Evolutionary conservation across 2,329 filamentous ascomycete species (phyloP), one percentile per base, ranked within the genome.

Genomic region (Apiospora malaysiana): DNA sequence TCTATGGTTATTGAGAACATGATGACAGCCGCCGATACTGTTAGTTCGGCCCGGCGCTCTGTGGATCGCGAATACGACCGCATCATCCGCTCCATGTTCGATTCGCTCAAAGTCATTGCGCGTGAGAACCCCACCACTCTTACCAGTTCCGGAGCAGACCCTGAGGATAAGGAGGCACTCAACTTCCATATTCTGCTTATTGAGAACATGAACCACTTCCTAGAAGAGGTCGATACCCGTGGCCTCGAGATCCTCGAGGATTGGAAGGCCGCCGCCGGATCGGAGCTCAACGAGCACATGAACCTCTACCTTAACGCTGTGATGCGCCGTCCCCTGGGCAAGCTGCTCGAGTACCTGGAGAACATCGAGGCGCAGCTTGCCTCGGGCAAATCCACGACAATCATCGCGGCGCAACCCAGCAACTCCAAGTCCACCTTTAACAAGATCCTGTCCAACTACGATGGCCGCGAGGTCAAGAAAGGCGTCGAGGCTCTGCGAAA

Each of bases 141-240:
- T 32, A 81, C 80, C 7, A 81, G 76, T 70, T 83, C 83, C 59
- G 80, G 83, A 16, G 84, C 85, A 16, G 88, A 90, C 75, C 87
- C 88, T 0, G 96, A 98, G 80, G 96, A 98, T 79, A 98, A 99
- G 83, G 95, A 98, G 81, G 94, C 94, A 6, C 88, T 99, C 72
- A 98, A 98, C 83, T 97, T 97, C 83, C 95, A 98, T 81, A 97
- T 99, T 77, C 87, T 98, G 45, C 87, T 98, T 69, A 98, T 99
- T 75, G 95, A 99, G 82, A 99, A 99, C 81, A 98, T 98, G 94
- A 97, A 98, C 79, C 94, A 97, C 82, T 98, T 97, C 82, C 86
- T 96, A 14, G 95, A 98, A 79, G 95, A 98, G 81, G 92, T 97
- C 10, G 94, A 97, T 75, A 86, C 92, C 21, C 88, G 90, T 23